Base-by-base conservation (phyloP, 2,329 filamentous ascomycete genomes). In the Cercospora janseana region DNA sequence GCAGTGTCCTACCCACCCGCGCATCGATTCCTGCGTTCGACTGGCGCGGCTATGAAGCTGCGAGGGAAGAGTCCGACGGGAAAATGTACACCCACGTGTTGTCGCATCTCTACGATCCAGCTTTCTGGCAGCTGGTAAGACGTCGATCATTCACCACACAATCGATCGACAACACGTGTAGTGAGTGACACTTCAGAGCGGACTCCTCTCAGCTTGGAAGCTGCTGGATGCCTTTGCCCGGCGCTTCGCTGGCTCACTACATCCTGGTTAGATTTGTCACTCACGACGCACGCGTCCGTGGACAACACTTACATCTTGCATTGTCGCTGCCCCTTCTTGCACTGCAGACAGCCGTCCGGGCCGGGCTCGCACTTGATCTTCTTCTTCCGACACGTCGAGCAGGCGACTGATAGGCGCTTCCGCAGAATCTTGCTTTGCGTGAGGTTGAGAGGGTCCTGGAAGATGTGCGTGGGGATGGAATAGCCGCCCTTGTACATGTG, bases 311-410 rank as follows among this genome's bases (percentile, higher is more conserved):
- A 54, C 52, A 50, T 42, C 23, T 34, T 49, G 50, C 52, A 54
- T 3, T 38, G 38, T 27, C 41, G 29, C 26, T 51, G 35, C 23
- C 35, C 52, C 18, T 51, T 54, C 31, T 51, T 40, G 23, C 52
- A 54, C 24, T 54, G 52, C 15, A 54, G 23, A 47, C 52, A 54
- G 2, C 35, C 49, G 8, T 45, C 49, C 10, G 41, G 41, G 6
- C 37, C 34, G 16, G 52, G 52, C 38, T 54, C 52, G 32, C 52
- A 54, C 40, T 49, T 44, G 32, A 54, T 50, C 27, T 54, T 54
- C 52, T 54, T 54, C 29, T 46, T 43, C 13, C 52, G 20, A 27
- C 52, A 54, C 6, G 35, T 46, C 16, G 41, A 31, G 26, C 52
- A 54, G 15, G 52, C 52, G 12, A 50, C 44, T n/a, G 48, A 47